Evolutionary conservation across 1,139 yeast genomes (phyloP).

Genomic region (Blastobotrys buckinghamii): DNA sequence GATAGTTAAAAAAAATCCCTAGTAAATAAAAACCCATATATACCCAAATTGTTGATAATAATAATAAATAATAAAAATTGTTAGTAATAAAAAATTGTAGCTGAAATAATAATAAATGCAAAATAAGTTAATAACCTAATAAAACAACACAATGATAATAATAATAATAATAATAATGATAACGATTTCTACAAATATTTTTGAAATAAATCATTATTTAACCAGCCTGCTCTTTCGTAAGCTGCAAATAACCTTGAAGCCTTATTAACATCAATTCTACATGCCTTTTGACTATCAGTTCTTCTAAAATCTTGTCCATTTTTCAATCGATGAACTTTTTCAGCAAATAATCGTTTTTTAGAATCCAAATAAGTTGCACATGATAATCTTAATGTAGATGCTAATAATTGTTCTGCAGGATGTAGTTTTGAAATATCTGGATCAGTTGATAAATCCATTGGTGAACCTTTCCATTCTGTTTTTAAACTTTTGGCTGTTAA

Average conservation of each 20-base stretch:
- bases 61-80: slow-evolving; percentile 1
- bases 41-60: not conserved
- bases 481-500: slow-evolving; percentile 71
- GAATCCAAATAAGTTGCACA: slow-evolving; percentile 86
- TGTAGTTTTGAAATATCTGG: slow-evolving; percentile 68
- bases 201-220: slow-evolving; percentile 67
- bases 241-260: slow-evolving; percentile 91
- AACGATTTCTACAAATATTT: slow-evolving; percentile 37
- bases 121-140: not conserved
- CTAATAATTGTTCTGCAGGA: slow-evolving; percentile 86
- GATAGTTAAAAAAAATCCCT: not conserved
- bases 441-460: slow-evolving; percentile 81
- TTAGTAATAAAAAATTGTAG: slow-evolving; percentile 1
- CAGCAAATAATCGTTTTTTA: slow-evolving; percentile 81
- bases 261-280: slow-evolving; percentile 94
- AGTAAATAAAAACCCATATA: no score
- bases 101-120: slow-evolving; percentile 9
- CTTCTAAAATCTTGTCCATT: slow-evolving; percentile 83
- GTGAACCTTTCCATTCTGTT: slow-evolving; percentile 97
- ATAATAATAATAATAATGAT: slow-evolving; percentile 1
- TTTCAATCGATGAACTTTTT: slow-evolving; percentile 73
- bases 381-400: slow-evolving; percentile 83
- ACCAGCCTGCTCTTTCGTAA: slow-evolving; percentile 94
- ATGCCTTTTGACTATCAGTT: slow-evolving; percentile 96
- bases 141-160: slow-evolving; percentile 1